A percentile compares a stretch with the other conserved stretches of the same genome.
phyloP scores from a whole-genome alignment of 2,329 filamentous ascomycete species.

The Epichloe hybrida region DNA sequence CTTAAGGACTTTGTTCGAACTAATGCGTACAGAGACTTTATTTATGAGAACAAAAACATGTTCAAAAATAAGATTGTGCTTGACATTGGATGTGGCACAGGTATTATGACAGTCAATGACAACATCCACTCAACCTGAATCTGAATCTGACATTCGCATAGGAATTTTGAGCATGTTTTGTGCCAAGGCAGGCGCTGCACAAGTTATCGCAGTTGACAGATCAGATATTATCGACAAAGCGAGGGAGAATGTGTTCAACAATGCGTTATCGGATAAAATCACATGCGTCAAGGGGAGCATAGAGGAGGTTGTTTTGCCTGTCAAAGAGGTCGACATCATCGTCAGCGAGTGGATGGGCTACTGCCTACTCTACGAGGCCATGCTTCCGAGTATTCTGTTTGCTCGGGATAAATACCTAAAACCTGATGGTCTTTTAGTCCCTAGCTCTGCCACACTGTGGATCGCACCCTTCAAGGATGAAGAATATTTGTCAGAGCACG shows the following conservation, averaged over 20 bases:
- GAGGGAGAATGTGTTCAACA: slow-evolving; percentile 70
- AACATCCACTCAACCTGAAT: not conserved
- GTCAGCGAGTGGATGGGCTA: slow-evolving; percentile 99
- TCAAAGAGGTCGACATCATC: slow-evolving; percentile 80
- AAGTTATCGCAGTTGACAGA: slow-evolving; percentile 84
- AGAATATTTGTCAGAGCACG: slow-evolving; percentile 63
- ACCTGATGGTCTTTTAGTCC: slow-evolving; percentile 69
- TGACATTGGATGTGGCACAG: slow-evolving; percentile 76
- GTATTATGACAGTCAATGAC: slow-evolving; percentile 18
- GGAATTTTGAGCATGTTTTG: slow-evolving; percentile 93
- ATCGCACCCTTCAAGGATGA: slow-evolving; percentile 68
- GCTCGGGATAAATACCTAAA: slow-evolving; percentile 78
- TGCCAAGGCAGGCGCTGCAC: slow-evolving; percentile 73
- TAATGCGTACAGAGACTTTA: slow-evolving; percentile 86
- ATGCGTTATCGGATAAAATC: slow-evolving; percentile 60
- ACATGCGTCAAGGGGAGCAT: slow-evolving; percentile 74
- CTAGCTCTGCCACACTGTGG: slow-evolving; percentile 71
- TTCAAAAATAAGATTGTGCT: slow-evolving; percentile 79
- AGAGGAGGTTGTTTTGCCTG: slow-evolving; percentile 70
- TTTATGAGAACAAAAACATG: slow-evolving; percentile 79
- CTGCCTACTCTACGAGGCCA: slow-evolving; percentile 82
- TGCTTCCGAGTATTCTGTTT: slow-evolving; percentile 85
- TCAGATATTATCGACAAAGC: slow-evolving; percentile 82
- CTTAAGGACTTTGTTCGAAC: slow-evolving; percentile 81
- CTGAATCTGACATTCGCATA: slow-evolving; percentile 12